A percentile compares a stretch with the other conserved stretches of the same genome.
phyloP scores from a whole-genome alignment of 768 basidiomycete genomes.

The Hygrocybe punicea region DNA sequence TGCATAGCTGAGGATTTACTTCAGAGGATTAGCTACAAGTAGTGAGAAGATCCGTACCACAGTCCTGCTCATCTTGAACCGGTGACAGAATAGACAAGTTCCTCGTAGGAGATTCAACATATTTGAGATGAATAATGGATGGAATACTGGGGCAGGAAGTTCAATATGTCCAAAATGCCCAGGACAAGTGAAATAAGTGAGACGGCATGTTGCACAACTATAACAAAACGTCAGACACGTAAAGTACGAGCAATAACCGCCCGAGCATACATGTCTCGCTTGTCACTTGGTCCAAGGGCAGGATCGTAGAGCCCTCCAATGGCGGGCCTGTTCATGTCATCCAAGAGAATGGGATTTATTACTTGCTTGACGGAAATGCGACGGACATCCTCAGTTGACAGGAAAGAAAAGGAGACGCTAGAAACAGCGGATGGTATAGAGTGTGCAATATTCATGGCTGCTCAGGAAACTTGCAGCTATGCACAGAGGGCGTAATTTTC shows the following conservation, averaged over 20 bases:
- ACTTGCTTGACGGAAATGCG: constrained; percentile 98
- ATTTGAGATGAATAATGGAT: constrained; percentile 92
- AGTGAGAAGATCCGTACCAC: constrained; percentile 44
- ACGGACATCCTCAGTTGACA: constrained; percentile 81
- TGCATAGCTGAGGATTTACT: constrained; percentile 54
- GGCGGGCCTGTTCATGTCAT: constrained; percentile 91
- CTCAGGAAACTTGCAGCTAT: too few relatives aligned
- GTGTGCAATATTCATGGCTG: constrained; percentile 81
- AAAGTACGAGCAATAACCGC: constrained; percentile 1
- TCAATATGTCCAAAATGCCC: constrained; percentile 99
- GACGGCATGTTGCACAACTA: constrained; percentile 91
- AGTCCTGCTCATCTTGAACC: constrained; percentile 76
- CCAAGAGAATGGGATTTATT: constrained; percentile 86
- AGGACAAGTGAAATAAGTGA: constrained; percentile 92
- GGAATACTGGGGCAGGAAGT: constrained; percentile 90
- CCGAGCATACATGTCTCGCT: constrained; percentile 79
- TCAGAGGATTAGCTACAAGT: constrained; percentile 6
- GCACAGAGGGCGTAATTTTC: too few relatives aligned
- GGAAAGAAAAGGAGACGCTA: constrained; percentile 89
- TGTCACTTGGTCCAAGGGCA: constrained; percentile 85
- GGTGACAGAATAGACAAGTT: constrained; percentile 91
- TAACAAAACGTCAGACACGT: constrained; percentile 9
- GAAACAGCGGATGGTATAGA: constrained; percentile 82
- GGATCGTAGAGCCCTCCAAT: constrained; percentile 93
- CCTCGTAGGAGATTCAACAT: constrained; percentile 84